phyloP scores from a whole-genome alignment of 176 grass and related monocot genomes.

The Lolium multiflorum region DNA sequence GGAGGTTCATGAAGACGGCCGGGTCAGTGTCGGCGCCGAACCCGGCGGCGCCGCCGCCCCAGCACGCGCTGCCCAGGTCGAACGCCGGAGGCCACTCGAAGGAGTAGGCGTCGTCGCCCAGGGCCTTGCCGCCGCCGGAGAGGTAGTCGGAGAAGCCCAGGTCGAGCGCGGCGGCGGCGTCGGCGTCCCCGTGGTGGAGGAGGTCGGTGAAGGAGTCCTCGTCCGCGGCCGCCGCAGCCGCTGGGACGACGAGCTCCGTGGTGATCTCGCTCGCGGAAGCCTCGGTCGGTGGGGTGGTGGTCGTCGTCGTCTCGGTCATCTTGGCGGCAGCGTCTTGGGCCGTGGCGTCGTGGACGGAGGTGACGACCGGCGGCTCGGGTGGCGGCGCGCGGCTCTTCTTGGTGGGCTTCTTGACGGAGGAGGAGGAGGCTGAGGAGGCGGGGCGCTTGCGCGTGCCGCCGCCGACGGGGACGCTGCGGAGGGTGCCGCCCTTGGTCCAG shows the following conservation, averaged over 20 bases:
- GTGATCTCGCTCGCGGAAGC: conserved; percentile 40
- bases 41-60: background rate
- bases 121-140: background rate
- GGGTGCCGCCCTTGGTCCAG: conserved; percentile 14
- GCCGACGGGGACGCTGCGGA: conserved; percentile 2
- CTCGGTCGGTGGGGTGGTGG: conserved; percentile 1
- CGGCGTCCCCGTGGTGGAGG: conserved; percentile 11
- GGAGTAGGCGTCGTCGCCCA: background rate
- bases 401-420: conserved; percentile 14
- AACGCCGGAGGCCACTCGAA: conserved; percentile 54
- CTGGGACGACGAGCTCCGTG: conserved; percentile 28
- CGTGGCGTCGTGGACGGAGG: background rate
- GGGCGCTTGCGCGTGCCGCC: conserved; percentile 61
- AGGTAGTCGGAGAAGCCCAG: conserved; percentile 33
- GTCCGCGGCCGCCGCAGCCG: background rate
- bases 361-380: background rate
- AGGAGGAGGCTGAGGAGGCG: background rate
- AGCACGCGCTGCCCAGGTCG: conserved; percentile 42
- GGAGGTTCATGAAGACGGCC: conserved; percentile 51
- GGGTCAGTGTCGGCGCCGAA: conserved; percentile 46
- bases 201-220: conserved; percentile 45
- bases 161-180: conserved; percentile 31
- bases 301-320: background rate
- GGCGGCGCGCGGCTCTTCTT: conserved; percentile 44
- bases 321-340: background rate